These are phyloP conservation scores for Cnidoscolus chayamansa DNA, from an alignment of 441 rosid genomes.

Conservation along the genomic window DNA sequence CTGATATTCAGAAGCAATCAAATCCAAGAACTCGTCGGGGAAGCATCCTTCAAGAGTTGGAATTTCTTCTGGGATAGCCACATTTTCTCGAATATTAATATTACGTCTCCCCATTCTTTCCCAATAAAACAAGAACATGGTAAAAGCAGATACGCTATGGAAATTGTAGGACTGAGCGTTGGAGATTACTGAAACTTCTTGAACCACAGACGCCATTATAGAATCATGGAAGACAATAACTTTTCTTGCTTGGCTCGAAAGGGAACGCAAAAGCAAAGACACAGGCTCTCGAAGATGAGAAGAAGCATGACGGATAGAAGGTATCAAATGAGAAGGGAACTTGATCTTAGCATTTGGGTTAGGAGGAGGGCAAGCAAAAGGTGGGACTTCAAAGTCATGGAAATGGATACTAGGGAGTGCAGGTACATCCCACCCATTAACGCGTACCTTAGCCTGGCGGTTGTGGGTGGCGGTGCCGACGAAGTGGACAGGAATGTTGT, in stretches of 20 bases:
- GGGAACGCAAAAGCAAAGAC: conserved; percentile 28
- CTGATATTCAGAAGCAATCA: conserved; percentile 25
- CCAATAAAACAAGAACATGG: conserved; percentile 22
- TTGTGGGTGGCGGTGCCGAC: conserved; percentile 44
- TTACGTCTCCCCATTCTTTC: conserved; percentile 20
- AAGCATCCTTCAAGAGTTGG: conserved; percentile 44
- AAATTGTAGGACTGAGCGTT: conserved; percentile 43
- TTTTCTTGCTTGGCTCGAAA: conserved; percentile 35
- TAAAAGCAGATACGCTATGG: conserved; percentile 46
- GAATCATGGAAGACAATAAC: conserved; percentile 46
- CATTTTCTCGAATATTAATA: neutral
- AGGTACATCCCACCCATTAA: conserved; percentile 15
- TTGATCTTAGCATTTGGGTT: conserved; percentile 36
- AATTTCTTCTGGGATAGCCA: conserved; percentile 8
- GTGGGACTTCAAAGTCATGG: conserved; percentile 42
- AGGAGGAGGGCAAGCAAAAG: conserved; percentile 36
- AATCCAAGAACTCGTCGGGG: conserved; percentile 35
- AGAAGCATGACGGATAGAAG: conserved; percentile 35
- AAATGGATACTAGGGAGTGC: conserved; percentile 33
- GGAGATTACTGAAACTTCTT: conserved; percentile 33
- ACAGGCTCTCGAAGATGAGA: conserved; percentile 37
- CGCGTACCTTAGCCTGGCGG: conserved; percentile 45
- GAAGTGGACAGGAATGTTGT: conserved; percentile 42
- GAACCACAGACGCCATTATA: conserved; percentile 45
- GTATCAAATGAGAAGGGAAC: conserved; percentile 55